Evolutionary conservation across 257 asterid species (phyloP), one percentile per base, ranked within the genome.

Genomic region (Sherardia arvensis): DNA sequence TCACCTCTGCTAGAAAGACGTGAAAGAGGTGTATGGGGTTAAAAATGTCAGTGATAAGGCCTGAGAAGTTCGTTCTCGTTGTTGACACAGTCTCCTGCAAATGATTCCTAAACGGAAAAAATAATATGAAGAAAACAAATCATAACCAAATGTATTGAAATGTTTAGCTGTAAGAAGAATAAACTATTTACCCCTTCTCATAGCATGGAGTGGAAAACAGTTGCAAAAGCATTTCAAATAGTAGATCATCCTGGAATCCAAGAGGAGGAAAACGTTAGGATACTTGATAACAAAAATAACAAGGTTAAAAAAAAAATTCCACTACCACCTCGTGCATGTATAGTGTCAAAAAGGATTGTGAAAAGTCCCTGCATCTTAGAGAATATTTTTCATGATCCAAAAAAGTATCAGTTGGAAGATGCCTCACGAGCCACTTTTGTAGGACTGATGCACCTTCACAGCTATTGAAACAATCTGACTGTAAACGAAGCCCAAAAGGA

Each of bases 321-420:
- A 71, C 71, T 73, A 76, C 55, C 73, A 91, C 95, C 98, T 92
- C 98, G 9, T 85, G 95, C 87, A 90, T 80, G 75, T 71, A 93
- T 62, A 93, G 78, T 86, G 80, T 87, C 62, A 89, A 74, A 78
- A 93, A 90, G 81, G 87, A 80, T 67, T 65, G 68, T 25, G 88
- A 67, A 68, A 93, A 87, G 71, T 71, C 71, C 77, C 66, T 55
- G 61, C 86, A 77, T 70, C 69, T 77, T 66, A 78, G 73, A 36
- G 66, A 71, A 72, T 72, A 78, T 54, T 76, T 49, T 43, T 79
- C 73, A 71, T 71, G 73, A 61, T 82, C 76, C 63, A 30, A 72
- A 66, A 73, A 76, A 57, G 70, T 72, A 76, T 80, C 86, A 33
- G 61, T 75, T 70, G 79, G 84, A 67, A 80, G 68, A 17, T 84